phyloP scores from a whole-genome alignment of 2,329 filamentous ascomycete genomes.

The Fusarium beomiforme region DNA sequence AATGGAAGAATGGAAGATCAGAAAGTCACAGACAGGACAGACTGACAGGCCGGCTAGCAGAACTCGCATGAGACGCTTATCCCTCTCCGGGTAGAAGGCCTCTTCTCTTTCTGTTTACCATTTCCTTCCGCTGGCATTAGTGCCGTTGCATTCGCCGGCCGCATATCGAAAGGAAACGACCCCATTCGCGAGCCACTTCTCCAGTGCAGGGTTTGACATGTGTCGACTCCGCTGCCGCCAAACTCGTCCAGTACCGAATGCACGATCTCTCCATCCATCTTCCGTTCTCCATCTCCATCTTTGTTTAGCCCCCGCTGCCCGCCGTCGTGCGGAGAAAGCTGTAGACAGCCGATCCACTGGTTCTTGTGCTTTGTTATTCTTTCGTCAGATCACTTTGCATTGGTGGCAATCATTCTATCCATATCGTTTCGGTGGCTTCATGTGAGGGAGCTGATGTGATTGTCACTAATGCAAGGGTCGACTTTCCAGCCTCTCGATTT shows the following conservation, averaged over 20 bases:
- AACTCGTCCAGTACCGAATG: slow-evolving; percentile 35
- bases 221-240: slow-evolving; percentile 34
- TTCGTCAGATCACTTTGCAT: slow-evolving; percentile 20
- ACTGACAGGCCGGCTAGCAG: slow-evolving; percentile 2
- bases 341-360: slow-evolving; percentile 36
- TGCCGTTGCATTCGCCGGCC: slow-evolving; percentile 23
- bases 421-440: not conserved
- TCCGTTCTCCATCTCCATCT: slow-evolving; percentile 21
- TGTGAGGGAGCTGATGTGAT: slow-evolving; percentile 19
- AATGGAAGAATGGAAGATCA: slow-evolving; percentile 29
- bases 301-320: slow-evolving; percentile 29
- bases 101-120: slow-evolving; percentile 25
- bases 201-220: slow-evolving; percentile 39
- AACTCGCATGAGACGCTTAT: slow-evolving; percentile 36
- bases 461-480: slow-evolving; percentile 36
- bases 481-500: slow-evolving; percentile 8
- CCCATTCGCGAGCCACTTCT: slow-evolving; percentile 41
- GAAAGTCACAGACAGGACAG: not conserved
- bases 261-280: slow-evolving; percentile 39
- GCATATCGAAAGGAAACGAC: slow-evolving; percentile 36
- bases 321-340: slow-evolving; percentile 39
- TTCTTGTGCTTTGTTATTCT: slow-evolving; percentile 8
- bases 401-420: slow-evolving; percentile 18
- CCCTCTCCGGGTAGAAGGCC: slow-evolving; percentile 37
- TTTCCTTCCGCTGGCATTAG: slow-evolving; percentile 20